Evolutionary conservation across 2,329 filamentous ascomycete genomes (phyloP), one percentile per base, ranked within the genome.

Genomic region (Sclerotinia sclerotiorum): DNA sequence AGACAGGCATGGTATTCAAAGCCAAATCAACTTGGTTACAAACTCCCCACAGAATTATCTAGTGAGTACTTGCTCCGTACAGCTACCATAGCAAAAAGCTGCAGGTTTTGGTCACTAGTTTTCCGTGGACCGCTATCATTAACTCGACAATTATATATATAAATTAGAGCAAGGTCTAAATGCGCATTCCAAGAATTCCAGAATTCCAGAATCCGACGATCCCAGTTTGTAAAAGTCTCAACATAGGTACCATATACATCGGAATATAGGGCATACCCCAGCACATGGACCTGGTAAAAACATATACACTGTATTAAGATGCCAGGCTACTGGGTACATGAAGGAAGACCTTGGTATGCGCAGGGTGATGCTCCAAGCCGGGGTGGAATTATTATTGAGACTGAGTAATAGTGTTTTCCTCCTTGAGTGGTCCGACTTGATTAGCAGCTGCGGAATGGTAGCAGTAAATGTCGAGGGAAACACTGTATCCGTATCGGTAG

Each of bases 221-320:
- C 58, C 46, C 46, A 49, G 58, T 21, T 39, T 46, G 5, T 27
- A 39, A 39, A 29, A n/a, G 39, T 51, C 46, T 27, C 29, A 62
- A 62, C 48, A 39, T 24, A 39, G 49, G 35, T 6, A 39, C 2
- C 35, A 3, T 39, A 39, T 15, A 32, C 29, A 62, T 51, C 32
- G 60, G 60, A 15, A 63, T 7, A 62, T 27, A 51, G 46, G 21
- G 21, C 21, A 39, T 56, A 24, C 54, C 29, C 54, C 32, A 39
- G 32, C 21, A 32, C 52, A 29, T 55, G 29, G 58, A n/a, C 58
- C 27, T 62, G 58, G 44, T 48, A 35, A 35, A 62, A 24, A 62
- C 21, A 35, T 35, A 35, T 29, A n/a, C n/a, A n/a, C n/a, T n/a
- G 29, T 62, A 21, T 35, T 24, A 29, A 49, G 46, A 29, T 29